Conservation (phyloP, 2,329 filamentous ascomycete genomes). For the Colletotrichum sansevieriae region DNA sequence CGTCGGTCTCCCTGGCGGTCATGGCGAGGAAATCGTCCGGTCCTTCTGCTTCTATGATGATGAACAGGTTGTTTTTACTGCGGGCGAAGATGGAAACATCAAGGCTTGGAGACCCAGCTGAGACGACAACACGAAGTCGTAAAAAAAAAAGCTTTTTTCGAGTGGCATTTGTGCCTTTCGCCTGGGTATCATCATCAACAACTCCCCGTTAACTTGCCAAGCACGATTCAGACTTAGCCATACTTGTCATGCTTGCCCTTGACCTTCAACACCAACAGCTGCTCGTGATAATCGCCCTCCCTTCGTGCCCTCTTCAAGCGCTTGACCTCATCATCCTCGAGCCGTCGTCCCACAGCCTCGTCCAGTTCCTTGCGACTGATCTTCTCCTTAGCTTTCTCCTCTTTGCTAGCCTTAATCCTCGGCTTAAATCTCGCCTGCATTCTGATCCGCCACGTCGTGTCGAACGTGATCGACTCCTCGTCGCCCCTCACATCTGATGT, state of each 20-base stretch:
- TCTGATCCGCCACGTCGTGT: constrained; percentile 81
- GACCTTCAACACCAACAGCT: constrained; percentile 85
- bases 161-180: constrained; percentile 3
- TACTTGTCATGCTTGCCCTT: constrained; percentile 96
- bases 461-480: constrained; percentile 74
- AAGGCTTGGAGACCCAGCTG: constrained; percentile 64
- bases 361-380: constrained; percentile 90
- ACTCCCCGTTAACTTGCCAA: background rate
- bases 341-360: constrained; percentile 78
- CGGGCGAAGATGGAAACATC: constrained; percentile 69
- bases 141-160: background rate
- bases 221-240: constrained; percentile 45
- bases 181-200: constrained; percentile 32
- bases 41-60: constrained; percentile 75
- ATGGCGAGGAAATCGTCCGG: constrained; percentile 74
- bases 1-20: constrained; percentile 72
- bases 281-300: constrained; percentile 92
- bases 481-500: constrained; percentile 81
- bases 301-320: constrained; percentile 84
- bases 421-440: constrained; percentile 98
- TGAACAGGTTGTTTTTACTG: constrained; percentile 69
- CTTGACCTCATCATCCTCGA: constrained; percentile 90
- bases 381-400: constrained; percentile 86
- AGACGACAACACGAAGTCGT: background rate
- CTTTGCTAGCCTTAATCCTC: constrained; percentile 80